phyloP scores from a whole-genome alignment of 2,329 filamentous ascomycete species.

The Herpotrichia juniperi region DNA sequence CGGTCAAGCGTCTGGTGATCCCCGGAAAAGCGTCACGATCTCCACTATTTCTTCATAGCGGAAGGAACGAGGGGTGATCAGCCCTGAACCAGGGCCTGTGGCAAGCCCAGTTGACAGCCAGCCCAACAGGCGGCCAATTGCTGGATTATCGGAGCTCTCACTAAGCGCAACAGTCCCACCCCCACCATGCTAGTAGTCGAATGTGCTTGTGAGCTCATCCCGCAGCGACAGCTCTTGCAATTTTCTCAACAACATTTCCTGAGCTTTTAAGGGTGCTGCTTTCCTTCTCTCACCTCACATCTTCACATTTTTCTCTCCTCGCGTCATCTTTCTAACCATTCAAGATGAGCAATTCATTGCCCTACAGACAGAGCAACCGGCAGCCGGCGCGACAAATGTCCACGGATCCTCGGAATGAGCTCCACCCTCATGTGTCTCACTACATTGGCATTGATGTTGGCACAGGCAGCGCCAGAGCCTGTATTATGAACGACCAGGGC shows the following conservation, averaged over 20 bases:
- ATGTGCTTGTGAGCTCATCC: conserved; percentile 44
- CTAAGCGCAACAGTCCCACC: conserved; percentile 28
- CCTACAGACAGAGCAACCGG: conserved; percentile 33
- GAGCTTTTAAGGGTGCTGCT: conserved; percentile 1
- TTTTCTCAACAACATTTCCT: conserved; percentile 37
- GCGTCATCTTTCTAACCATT: conserved; percentile 1
- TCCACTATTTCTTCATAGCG: conserved; percentile 30
- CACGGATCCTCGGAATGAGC: conserved; percentile 61
- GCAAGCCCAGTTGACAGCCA: conserved; percentile 8
- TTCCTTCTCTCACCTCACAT: conserved; percentile 3
- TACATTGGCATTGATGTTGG: conserved; percentile 94
- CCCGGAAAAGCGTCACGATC: conserved; percentile 41
- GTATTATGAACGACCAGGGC: conserved; percentile 89
- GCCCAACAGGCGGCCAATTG: conserved; percentile 20
- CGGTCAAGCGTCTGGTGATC: conserved; percentile 28
- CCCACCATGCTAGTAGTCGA: conserved; percentile 34
- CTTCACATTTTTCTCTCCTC: neutral
- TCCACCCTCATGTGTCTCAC: conserved; percentile 63
- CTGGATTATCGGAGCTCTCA: conserved; percentile 15
- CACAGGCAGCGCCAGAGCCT: conserved; percentile 92
- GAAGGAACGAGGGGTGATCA: conserved; percentile 21
- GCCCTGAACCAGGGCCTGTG: conserved; percentile 13
- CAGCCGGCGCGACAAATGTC: conserved; percentile 54
- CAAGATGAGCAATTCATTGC: conserved; percentile 31
- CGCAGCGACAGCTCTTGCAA: conserved; percentile 32